These are phyloP conservation scores for Pleurotus giganteus DNA, from an alignment of 768 basidiomycete species.

Conservation along the genomic window DNA sequence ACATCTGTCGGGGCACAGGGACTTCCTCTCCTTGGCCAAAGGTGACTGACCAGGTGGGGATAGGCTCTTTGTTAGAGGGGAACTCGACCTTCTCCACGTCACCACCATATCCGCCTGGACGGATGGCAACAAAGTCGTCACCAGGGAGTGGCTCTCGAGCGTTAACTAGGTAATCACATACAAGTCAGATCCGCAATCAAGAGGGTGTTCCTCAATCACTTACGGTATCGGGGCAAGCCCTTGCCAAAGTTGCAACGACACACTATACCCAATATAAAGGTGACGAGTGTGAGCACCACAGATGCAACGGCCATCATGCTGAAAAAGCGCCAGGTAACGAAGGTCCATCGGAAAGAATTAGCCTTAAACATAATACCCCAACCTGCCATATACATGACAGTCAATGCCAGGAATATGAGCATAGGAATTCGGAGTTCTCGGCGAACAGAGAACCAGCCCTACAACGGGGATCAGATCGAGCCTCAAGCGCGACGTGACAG, in stretches of 20 bases:
- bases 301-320: slow-evolving; percentile 58
- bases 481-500: neutral
- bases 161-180: slow-evolving; percentile 41
- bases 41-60: slow-evolving; percentile 53
- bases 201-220: slow-evolving; percentile 24
- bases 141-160: slow-evolving; percentile 47
- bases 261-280: slow-evolving; percentile 60
- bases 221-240: slow-evolving; percentile 65
- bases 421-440: slow-evolving; percentile 59
- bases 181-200: slow-evolving; percentile 12
- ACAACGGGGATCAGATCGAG: slow-evolving; percentile 8
- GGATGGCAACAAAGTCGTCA: slow-evolving; percentile 22
- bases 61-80: slow-evolving; percentile 47
- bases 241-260: slow-evolving; percentile 79
- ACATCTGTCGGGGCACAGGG: slow-evolving; percentile 37
- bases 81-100: slow-evolving; percentile 62
- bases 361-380: slow-evolving; percentile 77
- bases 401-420: slow-evolving; percentile 61
- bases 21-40: slow-evolving; percentile 33
- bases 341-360: slow-evolving; percentile 73
- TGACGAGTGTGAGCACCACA: slow-evolving; percentile 50
- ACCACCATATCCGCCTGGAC: slow-evolving; percentile 31
- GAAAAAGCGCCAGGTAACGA: slow-evolving; percentile 74
- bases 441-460: slow-evolving; percentile 80
- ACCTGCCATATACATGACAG: slow-evolving; percentile 58